These are phyloP conservation scores for Solanum piurae DNA, from an alignment of 257 asterid genomes.

Conservation along the genomic window DNA sequence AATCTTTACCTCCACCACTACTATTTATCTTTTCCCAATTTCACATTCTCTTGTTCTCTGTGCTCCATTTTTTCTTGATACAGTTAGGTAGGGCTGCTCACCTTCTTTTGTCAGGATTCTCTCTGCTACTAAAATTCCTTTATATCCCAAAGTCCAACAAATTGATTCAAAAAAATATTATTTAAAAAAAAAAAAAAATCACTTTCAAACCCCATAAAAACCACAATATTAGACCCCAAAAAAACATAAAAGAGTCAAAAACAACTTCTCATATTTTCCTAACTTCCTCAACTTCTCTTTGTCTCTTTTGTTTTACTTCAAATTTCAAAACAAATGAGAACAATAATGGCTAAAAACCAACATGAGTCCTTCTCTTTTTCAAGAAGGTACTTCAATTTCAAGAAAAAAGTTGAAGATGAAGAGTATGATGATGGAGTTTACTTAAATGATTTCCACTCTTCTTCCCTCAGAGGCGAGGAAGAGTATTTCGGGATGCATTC, in stretches of 20 bases:
- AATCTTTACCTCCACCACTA: neutral
- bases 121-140: neutral
- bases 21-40: neutral
- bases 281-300: neutral
- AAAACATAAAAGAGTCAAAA: neutral
- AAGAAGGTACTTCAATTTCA: slow-evolving; percentile 62
- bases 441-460: slow-evolving; percentile 24
- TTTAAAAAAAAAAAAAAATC: neutral
- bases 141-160: slow-evolving; percentile 9
- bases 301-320: neutral
- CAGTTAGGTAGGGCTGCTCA: slow-evolving; percentile 66
- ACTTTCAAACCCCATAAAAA: slow-evolving; percentile 4
- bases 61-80: slow-evolving; percentile 13
- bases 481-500: slow-evolving; percentile 15
- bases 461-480: slow-evolving; percentile 15
- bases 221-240: neutral
- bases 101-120: slow-evolving; percentile 43
- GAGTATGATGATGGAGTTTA: slow-evolving; percentile 50
- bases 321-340: slow-evolving; percentile 29
- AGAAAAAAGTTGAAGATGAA: slow-evolving; percentile 43
- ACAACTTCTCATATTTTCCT: neutral
- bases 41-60: neutral
- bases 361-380: slow-evolving; percentile 85
- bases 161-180: no score
- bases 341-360: slow-evolving; percentile 48